phyloP scores from a whole-genome alignment of 768 basidiomycete species.

The Leccinum obscurum region DNA sequence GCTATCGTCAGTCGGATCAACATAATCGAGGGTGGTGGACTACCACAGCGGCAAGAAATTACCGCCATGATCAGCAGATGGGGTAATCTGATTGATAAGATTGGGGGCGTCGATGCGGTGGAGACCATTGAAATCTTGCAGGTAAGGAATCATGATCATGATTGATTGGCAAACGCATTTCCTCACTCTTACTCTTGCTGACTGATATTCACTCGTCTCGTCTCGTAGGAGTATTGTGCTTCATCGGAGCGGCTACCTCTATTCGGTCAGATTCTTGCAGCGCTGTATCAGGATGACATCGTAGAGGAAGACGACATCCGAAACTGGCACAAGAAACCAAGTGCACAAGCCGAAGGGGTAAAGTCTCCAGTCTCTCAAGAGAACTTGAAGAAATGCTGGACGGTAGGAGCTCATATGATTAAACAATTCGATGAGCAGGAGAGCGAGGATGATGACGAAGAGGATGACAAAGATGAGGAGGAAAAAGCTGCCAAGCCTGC shows the following conservation, averaged over 20 bases:
- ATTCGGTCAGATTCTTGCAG: slow-evolving; percentile 84
- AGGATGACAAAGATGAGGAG: slow-evolving; percentile 19
- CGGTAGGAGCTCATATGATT: slow-evolving; percentile 71
- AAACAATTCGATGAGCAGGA: slow-evolving; percentile 81
- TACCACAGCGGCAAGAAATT: slow-evolving; percentile 65
- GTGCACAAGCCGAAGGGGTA: slow-evolving; percentile 52
- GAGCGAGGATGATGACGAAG: slow-evolving; percentile 38
- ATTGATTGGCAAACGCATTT: not conserved
- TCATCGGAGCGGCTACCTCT: slow-evolving; percentile 61
- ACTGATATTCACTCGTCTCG: slow-evolving; percentile 4
- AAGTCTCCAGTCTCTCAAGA: slow-evolving; percentile 44
- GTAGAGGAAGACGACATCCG: slow-evolving; percentile 89
- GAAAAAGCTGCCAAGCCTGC: slow-evolving; percentile 10
- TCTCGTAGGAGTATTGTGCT: slow-evolving; percentile 62
- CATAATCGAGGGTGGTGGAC: slow-evolving; percentile 55
- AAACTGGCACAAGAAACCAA: slow-evolving; percentile 71
- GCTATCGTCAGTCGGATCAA: slow-evolving; percentile 75
- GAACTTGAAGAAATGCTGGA: slow-evolving; percentile 68
- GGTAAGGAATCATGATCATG: slow-evolving; percentile 38
- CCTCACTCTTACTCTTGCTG: not conserved
- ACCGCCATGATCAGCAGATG: slow-evolving; percentile 66
- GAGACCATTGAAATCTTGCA: slow-evolving; percentile 81
- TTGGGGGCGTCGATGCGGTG: slow-evolving; percentile 81
- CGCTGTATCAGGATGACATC: slow-evolving; percentile 89
- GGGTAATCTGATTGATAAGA: slow-evolving; percentile 78